These are phyloP conservation scores for Pseudogymnoascus sp. DNA, from an alignment of 2,329 filamentous ascomycete genomes.

Conservation along the genomic window DNA sequence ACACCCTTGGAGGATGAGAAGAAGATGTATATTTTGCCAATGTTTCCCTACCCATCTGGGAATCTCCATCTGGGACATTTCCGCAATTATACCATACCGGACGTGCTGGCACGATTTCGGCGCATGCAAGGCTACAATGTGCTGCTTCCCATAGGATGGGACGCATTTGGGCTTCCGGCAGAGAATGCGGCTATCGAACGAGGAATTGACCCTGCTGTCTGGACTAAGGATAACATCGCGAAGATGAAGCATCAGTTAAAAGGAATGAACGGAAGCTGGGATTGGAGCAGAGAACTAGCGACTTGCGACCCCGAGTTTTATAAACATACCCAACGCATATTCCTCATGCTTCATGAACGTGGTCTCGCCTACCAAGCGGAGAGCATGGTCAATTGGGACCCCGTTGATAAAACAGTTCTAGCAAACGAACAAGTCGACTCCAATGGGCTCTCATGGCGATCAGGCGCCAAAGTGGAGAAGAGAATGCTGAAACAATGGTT, in stretches of 20 bases:
- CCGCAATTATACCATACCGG: constrained; percentile 83
- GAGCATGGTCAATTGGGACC: constrained; percentile 83
- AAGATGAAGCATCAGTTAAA: constrained; percentile 79
- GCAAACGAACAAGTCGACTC: constrained; percentile 92
- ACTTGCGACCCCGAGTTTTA: constrained; percentile 84
- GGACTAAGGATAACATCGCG: constrained; percentile 74
- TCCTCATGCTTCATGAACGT: constrained; percentile 65
- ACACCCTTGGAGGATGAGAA: background rate
- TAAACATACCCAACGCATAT: constrained; percentile 81
- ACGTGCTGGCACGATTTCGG: constrained; percentile 72
- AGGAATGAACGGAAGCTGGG: constrained; percentile 73
- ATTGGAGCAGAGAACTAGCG: constrained; percentile 74
- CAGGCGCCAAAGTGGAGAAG: constrained; percentile 77
- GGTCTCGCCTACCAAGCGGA: constrained; percentile 78
- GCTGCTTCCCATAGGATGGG: constrained; percentile 88
- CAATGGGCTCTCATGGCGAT: constrained; percentile 79
- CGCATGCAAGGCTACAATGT: constrained; percentile 68
- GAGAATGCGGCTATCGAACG: constrained; percentile 87
- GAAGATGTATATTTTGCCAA: constrained; percentile 68
- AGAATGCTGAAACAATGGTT: constrained; percentile 82
- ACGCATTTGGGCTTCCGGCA: constrained; percentile 83
- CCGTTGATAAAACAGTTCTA: constrained; percentile 79
- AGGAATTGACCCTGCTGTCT: constrained; percentile 67
- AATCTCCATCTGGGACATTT: constrained; percentile 80
- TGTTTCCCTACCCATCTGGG: constrained; percentile 91